Base-by-base conservation (phyloP, 75 land plant species). In the Adiantum capillusveneris region DNA sequence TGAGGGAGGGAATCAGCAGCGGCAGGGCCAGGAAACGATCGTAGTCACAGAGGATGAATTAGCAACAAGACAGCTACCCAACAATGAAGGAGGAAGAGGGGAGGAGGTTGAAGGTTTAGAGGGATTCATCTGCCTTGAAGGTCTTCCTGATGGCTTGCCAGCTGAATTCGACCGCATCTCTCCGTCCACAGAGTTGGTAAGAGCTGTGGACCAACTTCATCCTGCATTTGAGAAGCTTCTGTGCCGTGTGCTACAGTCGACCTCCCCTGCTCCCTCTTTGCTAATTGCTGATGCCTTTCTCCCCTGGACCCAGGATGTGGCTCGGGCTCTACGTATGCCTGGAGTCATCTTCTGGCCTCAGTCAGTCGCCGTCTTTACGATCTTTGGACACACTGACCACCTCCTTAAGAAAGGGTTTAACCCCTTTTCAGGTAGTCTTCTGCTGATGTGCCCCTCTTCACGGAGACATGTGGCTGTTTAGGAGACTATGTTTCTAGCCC, bases 281-380 rank as follows among this genome's bases (percentile, higher is more conserved):
- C 3, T 34, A 5, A 34, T 34, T 9, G 3, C 3, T 9, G 37
- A 34, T 34, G 37, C 37, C 37, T 34, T 34, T 9, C 37, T 34
- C 9, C 9, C 37, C 3, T 34, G 37, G 37, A 34, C 37, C 9
- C 37, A 9, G 3, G 37, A 14, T 30, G 58, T 56, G 11, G 58
- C 58, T 31, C 25, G 1, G 37, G 20, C 31, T 11, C 36, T 29
- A 2, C 16, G 0, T n/a, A 19, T 56, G 7, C 34, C 36, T 2
- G 20, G 31, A 22, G 31, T 56, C 0, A 1, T 29, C 1, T 56
- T 56, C 58, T 56, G 58, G 58, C 19, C 58, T 19, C 37, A 31
- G 16, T 56, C 58, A 31, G 19, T 29, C 14, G 14, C 34, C 36
- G 58, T n/a, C 22, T 56, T 31, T n/a, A 24, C 27, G 14, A 24